Percentiles rank a stretch among this genome's conserved stretches.
phyloP scores from a whole-genome alignment of 2,329 filamentous ascomycete genomes.

The Alternaria ventricosa region DNA sequence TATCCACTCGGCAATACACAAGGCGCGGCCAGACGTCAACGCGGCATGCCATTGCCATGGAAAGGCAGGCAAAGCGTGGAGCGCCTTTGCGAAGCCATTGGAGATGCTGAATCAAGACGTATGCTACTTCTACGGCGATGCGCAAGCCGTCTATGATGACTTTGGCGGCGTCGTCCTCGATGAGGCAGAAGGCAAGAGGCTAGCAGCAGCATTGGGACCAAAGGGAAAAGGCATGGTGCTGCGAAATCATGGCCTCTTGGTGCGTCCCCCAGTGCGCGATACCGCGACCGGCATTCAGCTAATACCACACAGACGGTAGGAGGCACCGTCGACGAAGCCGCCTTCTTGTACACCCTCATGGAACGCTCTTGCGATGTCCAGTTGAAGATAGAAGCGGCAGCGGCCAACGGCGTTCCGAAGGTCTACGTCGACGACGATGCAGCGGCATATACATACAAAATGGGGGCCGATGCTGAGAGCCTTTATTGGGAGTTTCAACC shows the following conservation, averaged over 20 bases:
- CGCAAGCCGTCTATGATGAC: constrained; percentile 69
- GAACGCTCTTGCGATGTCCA: constrained; percentile 74
- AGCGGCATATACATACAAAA: constrained; percentile 61
- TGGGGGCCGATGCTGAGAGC: constrained; percentile 55
- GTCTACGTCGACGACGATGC: constrained; percentile 63
- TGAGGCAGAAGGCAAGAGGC: constrained; percentile 67
- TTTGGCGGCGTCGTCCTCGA: constrained; percentile 70
- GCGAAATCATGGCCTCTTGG: constrained; percentile 73
- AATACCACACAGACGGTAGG: constrained; percentile 63
- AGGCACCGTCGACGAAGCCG: constrained; percentile 74
- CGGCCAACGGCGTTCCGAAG: constrained; percentile 60
- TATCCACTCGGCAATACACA: constrained; percentile 73
- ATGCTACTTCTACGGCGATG: constrained; percentile 67
- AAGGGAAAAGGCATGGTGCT: constrained; percentile 69
- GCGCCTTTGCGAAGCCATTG: constrained; percentile 66
- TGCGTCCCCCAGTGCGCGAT: constrained; percentile 4
- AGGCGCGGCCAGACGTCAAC: constrained; percentile 68
- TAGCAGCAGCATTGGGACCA: constrained; percentile 68
- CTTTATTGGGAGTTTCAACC: constrained; percentile 62
- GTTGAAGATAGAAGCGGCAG: constrained; percentile 71
- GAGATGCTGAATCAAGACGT: constrained; percentile 76
- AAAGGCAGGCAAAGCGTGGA: constrained; percentile 72
- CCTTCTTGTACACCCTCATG: constrained; percentile 71
- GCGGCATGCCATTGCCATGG: constrained; percentile 74
- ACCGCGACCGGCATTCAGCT: background rate